Evolutionary conservation across 106 monocot species (phyloP), one percentile per base, ranked within the genome.

Genomic region (Dendrobium catenatum): DNA sequence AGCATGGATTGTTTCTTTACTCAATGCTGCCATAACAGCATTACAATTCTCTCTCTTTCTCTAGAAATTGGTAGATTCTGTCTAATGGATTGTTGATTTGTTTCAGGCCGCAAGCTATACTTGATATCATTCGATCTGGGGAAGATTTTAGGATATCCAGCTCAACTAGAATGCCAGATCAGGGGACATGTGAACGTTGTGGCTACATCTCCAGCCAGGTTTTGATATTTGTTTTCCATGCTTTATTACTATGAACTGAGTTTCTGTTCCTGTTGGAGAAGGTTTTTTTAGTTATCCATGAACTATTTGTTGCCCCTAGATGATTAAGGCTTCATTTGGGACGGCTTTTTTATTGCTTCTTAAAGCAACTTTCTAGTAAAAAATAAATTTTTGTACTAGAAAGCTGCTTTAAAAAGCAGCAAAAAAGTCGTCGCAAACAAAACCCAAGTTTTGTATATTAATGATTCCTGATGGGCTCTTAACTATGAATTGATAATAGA

Each of bases 121-220:
- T 99, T 41, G 99, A 99, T 78, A 99, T 95, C 59, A 93, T 99
- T 26, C 89, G 78, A 87, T 99, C 99, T 24, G 93, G 99, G 68
- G 99, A 99, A 81, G 80, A 91, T 82, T 99, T 99, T 80, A 93
- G 95, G 68, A 95, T 95, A 82, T 88, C 99, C 15, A 91, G 90
- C 58, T 91, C 90, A 16, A 88, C 95, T 22, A 93, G 86, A 80
- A 99, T 99, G 99, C 99, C 99, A 43, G 99, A 99, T 73, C 99
- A 99, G 86, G 93, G 95, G 78, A 89, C 88, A 78, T 99, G 99
- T 80, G 86, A 91, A 58, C 93, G 90, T 9, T 99, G 95, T 84
- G 99, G 95, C 78, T 99, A 99, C 78, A 99, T 99, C 82, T 99
- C 99, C 42, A 99, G 99, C 55, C 99, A 99, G 95, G 99, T 99